Evolutionary conservation across 768 basidiomycete genomes (phyloP), one percentile per base, ranked within the genome.

Genomic region (Rhodotorula paludigena): DNA sequence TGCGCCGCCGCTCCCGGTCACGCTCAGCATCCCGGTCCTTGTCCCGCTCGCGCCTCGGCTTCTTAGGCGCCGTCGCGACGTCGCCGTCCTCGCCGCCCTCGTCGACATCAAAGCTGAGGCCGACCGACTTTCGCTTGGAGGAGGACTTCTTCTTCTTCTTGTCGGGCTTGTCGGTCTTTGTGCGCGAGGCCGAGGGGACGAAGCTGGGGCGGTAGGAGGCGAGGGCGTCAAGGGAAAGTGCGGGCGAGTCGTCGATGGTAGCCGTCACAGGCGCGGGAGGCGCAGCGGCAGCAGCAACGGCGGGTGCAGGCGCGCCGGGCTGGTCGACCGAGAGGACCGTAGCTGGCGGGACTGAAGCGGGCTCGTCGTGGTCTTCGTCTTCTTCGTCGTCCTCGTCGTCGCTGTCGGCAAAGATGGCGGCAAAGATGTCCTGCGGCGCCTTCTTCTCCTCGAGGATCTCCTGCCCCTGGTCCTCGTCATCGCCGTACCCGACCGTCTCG

Each of bases 371-470:
- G 54, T 57, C 75, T 30, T 80, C 80, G 1, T 81, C 83, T 7
- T 91, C 90, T 5, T 86, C 86, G 15, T 86, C 89, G 25, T 86
- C 87, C 42, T 90, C 89, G 74, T 94, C 92, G 52, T 91, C 90
- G 67, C 91, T 90, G 78, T 89, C 92, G 18, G 92, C 93, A 77
- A 99, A 99, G 67, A 99, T 97, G 6, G 94, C 92, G 77, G 94
- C 96, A 82, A 98, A 99, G 51, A 98, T 85, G 75, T 92, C 89
- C 83, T 92, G 89, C 11, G 86, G 81, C 4, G 96, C 94, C 45
- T 89, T 84, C 73, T 89, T 82, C 77, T 97, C 93, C 0, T 89
- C 92, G 70, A 97, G 81, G 11, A 86, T 92, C 75, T 93, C 92
- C 44, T 83, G 79, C 0, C 92, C 93, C 76, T 96, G 93, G 36